These are phyloP conservation scores for Clavispora asparagi DNA, from an alignment of 805 yeast species.

Conservation along the genomic window DNA sequence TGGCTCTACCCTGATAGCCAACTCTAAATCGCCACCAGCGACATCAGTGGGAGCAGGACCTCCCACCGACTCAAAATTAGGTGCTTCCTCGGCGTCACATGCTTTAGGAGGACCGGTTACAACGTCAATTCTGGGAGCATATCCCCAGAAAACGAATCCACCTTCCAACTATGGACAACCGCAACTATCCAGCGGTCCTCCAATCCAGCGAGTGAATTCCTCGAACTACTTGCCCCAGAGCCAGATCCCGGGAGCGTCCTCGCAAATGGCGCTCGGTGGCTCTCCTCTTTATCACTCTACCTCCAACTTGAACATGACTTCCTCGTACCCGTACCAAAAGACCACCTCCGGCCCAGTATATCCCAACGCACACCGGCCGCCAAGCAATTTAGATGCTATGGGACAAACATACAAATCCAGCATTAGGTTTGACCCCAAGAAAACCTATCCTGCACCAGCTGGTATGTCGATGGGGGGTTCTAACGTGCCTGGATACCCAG, in stretches of 20 bases:
- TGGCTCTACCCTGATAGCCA: background rate
- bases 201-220: background rate
- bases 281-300: background rate
- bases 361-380: background rate
- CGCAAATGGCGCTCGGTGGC: background rate
- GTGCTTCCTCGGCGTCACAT: background rate
- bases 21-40: background rate
- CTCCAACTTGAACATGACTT: background rate
- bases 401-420: conserved; percentile 5
- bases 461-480: background rate
- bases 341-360: background rate
- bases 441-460: conserved; percentile 7
- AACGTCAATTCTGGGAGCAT: background rate
- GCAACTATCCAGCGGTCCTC: background rate
- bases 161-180: background rate
- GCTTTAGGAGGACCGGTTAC: background rate
- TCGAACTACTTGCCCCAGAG: background rate
- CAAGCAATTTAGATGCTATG: background rate
- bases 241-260: background rate
- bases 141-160: background rate
- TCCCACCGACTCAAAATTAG: background rate
- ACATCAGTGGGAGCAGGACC: background rate
- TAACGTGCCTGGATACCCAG: background rate
- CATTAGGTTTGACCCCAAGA: conserved; percentile 14
- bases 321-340: background rate